Conservation (phyloP, 1,284 basidiomycete genomes). For the Ceratobasidium theobromae region DNA sequence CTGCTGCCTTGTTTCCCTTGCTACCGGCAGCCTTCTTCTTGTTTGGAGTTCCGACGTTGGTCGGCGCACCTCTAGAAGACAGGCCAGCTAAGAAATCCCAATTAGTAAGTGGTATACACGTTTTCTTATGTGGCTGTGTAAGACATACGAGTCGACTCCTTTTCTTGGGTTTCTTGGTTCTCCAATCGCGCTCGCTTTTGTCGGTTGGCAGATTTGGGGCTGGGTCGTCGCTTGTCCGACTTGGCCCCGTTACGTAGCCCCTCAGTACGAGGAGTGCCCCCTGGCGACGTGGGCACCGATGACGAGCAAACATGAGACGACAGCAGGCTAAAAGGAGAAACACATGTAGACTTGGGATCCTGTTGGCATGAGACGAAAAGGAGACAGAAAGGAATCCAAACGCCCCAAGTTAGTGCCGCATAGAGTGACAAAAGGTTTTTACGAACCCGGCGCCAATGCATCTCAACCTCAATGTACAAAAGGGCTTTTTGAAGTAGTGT, state of each 20-base stretch:
- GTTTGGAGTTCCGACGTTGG: neutral
- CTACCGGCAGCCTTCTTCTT: neutral
- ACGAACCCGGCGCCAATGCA: slow-evolving; percentile 55
- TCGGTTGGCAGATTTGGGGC: slow-evolving; percentile 30
- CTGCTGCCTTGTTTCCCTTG: neutral
- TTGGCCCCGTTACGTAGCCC: slow-evolving; percentile 5
- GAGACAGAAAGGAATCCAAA: neutral
- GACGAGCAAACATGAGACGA: slow-evolving; percentile 31
- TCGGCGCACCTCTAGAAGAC: neutral
- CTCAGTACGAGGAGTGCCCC: slow-evolving; percentile 9
- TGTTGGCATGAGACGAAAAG: slow-evolving; percentile 1
- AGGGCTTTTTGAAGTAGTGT: slow-evolving; percentile 78
- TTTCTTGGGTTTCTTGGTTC: neutral
- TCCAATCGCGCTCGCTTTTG: slow-evolving; percentile 31
- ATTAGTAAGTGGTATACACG: neutral
- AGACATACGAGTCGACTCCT: slow-evolving; percentile 23
- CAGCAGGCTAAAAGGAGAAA: slow-evolving; percentile 34
- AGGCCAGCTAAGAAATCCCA: slow-evolving; percentile 2
- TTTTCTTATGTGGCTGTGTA: slow-evolving; percentile 19
- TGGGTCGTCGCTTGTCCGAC: slow-evolving; percentile 31
- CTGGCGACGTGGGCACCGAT: slow-evolving; percentile 12
- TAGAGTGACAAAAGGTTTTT: slow-evolving; percentile 9
- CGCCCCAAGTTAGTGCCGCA: slow-evolving; percentile 4
- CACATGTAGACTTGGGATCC: slow-evolving; percentile 27
- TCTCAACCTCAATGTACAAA: slow-evolving; percentile 80